Conservation (phyloP, 345 rosid species). For the Eucalyptus globulus region DNA sequence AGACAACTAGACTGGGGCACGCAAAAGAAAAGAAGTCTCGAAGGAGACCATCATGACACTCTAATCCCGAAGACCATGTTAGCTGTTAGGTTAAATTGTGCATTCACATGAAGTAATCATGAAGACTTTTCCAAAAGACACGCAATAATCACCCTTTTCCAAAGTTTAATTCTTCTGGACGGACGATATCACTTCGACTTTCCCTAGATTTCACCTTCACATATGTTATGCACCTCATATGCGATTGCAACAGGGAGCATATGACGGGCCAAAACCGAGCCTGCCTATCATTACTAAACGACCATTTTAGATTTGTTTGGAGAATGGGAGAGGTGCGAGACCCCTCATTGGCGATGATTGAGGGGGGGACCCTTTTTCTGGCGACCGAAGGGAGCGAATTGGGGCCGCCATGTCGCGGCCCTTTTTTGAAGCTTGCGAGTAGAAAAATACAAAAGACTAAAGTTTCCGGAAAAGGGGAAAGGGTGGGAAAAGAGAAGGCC, state of each 20-base stretch:
- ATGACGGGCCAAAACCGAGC: background rate
- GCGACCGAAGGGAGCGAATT: background rate
- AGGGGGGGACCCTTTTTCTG: background rate
- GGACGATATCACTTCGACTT: conserved; percentile 1
- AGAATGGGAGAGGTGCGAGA: background rate
- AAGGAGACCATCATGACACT: background rate
- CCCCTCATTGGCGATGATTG: background rate
- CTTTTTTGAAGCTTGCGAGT: background rate
- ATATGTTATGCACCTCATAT: background rate
- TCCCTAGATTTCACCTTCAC: background rate
- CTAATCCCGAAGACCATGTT: background rate
- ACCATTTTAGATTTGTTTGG: background rate
- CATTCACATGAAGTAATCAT: background rate
- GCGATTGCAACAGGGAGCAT: background rate
- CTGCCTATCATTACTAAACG: background rate
- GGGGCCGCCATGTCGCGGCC: background rate
- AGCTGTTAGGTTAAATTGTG: background rate
- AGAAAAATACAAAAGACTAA: background rate
- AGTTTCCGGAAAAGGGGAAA: background rate
- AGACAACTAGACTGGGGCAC: background rate
- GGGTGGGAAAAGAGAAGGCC: background rate
- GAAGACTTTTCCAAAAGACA: background rate
- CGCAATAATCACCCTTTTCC: background rate
- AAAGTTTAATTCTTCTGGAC: background rate
- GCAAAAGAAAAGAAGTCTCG: background rate